Evolutionary conservation across 148 eudicot species (phyloP).

Genomic region (Oxyria digyna): DNA sequence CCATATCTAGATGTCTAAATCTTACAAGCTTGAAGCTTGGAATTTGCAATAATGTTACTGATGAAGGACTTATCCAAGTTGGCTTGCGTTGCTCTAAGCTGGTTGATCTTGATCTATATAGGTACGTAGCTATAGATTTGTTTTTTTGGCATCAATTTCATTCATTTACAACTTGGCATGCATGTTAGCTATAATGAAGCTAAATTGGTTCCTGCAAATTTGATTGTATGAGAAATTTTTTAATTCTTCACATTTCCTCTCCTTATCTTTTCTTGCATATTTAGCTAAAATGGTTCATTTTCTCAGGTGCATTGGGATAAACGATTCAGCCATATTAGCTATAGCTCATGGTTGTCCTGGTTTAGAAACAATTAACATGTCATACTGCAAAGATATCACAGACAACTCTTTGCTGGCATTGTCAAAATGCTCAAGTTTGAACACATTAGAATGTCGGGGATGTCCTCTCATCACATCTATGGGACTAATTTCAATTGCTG

Average conservation of each 20-base stretch:
- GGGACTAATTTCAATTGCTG: constrained; percentile 68
- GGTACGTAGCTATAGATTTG: constrained; percentile 26
- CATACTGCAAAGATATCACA: constrained; percentile 64
- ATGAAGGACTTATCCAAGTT: constrained; percentile 53
- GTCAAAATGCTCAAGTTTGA: constrained; percentile 60
- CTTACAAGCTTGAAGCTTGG: constrained; percentile 67
- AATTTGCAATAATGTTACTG: constrained; percentile 68
- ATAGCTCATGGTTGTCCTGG: constrained; percentile 60
- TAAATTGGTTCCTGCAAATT: not conserved
- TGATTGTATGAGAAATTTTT: not conserved
- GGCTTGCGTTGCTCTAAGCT: constrained; percentile 70
- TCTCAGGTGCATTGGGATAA: constrained; percentile 64
- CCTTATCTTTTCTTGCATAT: not conserved
- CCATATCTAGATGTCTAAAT: constrained; percentile 66
- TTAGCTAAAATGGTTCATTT: constrained; percentile 5
- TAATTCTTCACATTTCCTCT: not conserved
- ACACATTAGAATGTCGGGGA: constrained; percentile 79
- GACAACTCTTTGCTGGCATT: constrained; percentile 57
- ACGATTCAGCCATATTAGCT: constrained; percentile 57
- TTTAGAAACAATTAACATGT: constrained; percentile 58
- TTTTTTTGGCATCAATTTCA: not conserved
- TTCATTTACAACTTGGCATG: not conserved
- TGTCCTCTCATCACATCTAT: constrained; percentile 66
- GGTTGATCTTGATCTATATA: constrained; percentile 76
- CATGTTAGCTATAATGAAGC: not conserved